Evolutionary conservation across 306 rosid species (phyloP).

Genomic region (Ormosia semicastrata): DNA sequence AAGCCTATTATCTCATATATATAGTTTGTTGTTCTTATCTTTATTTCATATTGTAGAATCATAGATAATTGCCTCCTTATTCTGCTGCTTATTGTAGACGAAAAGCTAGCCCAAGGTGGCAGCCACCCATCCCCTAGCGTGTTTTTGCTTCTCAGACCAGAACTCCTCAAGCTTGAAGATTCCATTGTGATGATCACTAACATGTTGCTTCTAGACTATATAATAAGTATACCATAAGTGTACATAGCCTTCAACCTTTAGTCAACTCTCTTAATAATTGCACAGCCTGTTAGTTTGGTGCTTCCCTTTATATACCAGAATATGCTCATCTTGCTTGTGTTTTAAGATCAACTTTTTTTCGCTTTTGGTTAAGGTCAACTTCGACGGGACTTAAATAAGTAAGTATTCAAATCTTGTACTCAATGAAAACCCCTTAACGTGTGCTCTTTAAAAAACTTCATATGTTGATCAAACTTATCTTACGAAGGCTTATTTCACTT

Average conservation of each 20-base stretch:
- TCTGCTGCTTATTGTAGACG: neutral
- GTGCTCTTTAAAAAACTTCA: neutral
- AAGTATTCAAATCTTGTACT: slow-evolving; percentile 29
- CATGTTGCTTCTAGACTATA: neutral
- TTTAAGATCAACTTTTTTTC: neutral
- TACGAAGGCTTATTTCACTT: no score
- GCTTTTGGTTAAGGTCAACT: neutral
- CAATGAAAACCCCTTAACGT: neutral
- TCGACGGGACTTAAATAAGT: neutral
- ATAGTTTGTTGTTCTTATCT: no score
- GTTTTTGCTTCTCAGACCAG: slow-evolving; percentile 33
- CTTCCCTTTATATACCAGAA: slow-evolving; percentile 18
- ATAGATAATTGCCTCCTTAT: neutral
- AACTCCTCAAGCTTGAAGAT: slow-evolving; percentile 44
- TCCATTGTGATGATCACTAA: neutral
- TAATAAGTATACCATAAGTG: slow-evolving; percentile 17
- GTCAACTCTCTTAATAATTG: slow-evolving; percentile 4
- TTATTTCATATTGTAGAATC: neutral
- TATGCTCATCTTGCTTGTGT: slow-evolving; percentile 33
- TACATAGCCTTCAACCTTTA: neutral
- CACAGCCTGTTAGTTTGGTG: neutral
- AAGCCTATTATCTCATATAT: neutral
- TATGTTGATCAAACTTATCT: neutral
- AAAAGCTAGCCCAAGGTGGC: neutral
- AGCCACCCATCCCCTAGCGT: neutral